Evolutionary conservation across 306 rosid genomes (phyloP).

Genomic region (Bauhinia variegata): DNA sequence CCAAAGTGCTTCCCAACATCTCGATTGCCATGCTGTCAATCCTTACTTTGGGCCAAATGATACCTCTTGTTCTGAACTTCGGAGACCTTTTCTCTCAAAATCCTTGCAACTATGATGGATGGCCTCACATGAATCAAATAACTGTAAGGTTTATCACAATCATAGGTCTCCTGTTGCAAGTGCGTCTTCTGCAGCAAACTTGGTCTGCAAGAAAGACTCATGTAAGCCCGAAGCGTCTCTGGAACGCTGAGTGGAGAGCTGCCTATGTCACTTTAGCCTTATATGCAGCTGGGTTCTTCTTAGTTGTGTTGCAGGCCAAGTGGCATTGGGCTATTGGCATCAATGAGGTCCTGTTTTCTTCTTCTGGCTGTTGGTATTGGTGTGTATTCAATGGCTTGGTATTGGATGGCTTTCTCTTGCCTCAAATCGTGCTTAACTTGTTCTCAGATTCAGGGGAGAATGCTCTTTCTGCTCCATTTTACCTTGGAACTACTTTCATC

Average conservation of each 20-base stretch:
- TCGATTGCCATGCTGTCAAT: conserved; percentile 58
- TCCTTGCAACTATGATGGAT: conserved; percentile 30
- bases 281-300: conserved; percentile 39
- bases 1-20: conserved; percentile 55
- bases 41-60: conserved; percentile 51
- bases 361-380: conserved; percentile 7
- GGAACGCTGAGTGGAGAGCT: conserved; percentile 50
- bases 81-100: conserved; percentile 52
- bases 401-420: conserved; percentile 63
- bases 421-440: conserved; percentile 61
- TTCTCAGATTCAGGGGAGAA: conserved; percentile 39
- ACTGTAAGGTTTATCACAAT: conserved; percentile 45
- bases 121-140: conserved; percentile 60
- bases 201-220: conserved; percentile 53
- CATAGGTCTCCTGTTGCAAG: conserved; percentile 60
- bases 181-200: conserved; percentile 56
- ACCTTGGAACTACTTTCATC: conserved; percentile 61
- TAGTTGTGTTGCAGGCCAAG: conserved; percentile 38
- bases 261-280: conserved; percentile 36
- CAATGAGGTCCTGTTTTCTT: too few species aligned
- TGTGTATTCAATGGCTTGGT: conserved; percentile 49
- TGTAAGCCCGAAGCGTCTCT: conserved; percentile 32
- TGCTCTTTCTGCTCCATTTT: conserved; percentile 51
- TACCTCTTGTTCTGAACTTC: conserved; percentile 65
- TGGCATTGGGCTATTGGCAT: background rate